Conservation (phyloP, 192 early-diverging fungal genomes). For the Coemansia interrupta region DNA sequence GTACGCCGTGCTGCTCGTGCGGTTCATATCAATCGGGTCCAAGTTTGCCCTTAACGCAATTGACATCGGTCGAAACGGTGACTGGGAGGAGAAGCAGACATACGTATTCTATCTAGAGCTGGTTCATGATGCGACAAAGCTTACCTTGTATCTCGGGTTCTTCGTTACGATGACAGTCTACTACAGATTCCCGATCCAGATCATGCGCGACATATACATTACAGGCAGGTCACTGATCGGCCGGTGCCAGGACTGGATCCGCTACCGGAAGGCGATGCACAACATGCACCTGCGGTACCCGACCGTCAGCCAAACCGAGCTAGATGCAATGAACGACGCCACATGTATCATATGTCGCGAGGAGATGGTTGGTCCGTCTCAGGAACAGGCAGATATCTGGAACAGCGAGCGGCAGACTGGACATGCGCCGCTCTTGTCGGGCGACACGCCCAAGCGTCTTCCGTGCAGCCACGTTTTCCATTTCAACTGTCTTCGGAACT, state of each 20-base stretch:
- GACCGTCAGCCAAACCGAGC: constrained; percentile 80
- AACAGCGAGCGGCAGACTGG: constrained; percentile 24
- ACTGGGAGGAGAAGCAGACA: constrained; percentile 93
- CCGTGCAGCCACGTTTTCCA: constrained; percentile 98
- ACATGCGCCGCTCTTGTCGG: constrained; percentile 20
- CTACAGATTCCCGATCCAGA: constrained; percentile 91
- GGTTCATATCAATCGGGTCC: constrained; percentile 67
- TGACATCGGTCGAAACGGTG: constrained; percentile 65
- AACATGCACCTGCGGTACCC: constrained; percentile 98
- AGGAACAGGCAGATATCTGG: constrained; percentile 29
- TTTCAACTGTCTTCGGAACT: constrained; percentile 91
- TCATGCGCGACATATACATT: constrained; percentile 93
- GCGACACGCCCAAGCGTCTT: constrained; percentile 85
- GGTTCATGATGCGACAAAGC: constrained; percentile 82
- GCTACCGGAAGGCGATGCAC: constrained; percentile 89
- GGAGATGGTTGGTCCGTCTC: constrained; percentile 69
- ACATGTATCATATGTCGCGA: constrained; percentile 98
- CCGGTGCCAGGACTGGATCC: constrained; percentile 82
- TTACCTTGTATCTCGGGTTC: constrained; percentile 83
- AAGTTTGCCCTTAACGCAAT: constrained; percentile 88
- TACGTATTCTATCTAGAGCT: constrained; percentile 91
- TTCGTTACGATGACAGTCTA: constrained; percentile 78
- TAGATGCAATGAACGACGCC: constrained; percentile 63
- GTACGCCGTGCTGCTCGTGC: constrained; percentile 83
- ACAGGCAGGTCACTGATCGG: constrained; percentile 87